Evolutionary conservation across 2,329 filamentous ascomycete genomes (phyloP).

Genomic region (Penicillium expansum): DNA sequence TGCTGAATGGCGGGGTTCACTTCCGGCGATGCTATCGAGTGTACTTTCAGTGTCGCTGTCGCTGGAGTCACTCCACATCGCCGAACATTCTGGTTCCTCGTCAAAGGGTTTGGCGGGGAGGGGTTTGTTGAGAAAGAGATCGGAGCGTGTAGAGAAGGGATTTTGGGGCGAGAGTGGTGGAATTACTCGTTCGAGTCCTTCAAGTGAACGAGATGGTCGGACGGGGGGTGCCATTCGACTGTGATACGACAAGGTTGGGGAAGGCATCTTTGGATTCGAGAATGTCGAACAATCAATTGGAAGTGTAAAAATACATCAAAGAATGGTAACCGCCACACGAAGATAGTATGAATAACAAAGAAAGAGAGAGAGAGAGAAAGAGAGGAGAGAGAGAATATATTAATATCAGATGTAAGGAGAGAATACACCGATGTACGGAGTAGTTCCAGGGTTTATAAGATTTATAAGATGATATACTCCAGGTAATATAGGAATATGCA

Average conservation of each 20-base stretch:
- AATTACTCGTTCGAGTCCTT: conserved; percentile 38
- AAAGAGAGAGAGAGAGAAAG: no score
- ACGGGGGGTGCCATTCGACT: conserved; percentile 33
- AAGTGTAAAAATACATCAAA: not conserved
- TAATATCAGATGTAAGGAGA: not conserved
- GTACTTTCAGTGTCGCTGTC: conserved; percentile 21
- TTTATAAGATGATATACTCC: no score
- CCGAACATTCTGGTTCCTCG: conserved; percentile 20
- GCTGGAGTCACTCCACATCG: conserved; percentile 30
- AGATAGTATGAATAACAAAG: no score
- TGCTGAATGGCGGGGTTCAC: conserved; percentile 24
- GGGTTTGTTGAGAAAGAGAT: conserved; percentile 31
- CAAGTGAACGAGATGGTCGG: conserved; percentile 35
- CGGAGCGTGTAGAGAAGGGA: conserved; percentile 8
- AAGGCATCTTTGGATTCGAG: conserved; percentile 20
- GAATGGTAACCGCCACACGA: no score
- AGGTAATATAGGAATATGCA: no score
- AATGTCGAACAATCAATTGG: not conserved
- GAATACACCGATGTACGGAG: no score
- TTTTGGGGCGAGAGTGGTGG: conserved; percentile 24
- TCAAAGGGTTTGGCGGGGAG: conserved; percentile 30
- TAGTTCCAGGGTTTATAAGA: no score
- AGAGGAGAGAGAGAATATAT: no score
- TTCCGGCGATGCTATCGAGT: conserved; percentile 24
- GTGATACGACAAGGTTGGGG: conserved; percentile 16